phyloP scores from a whole-genome alignment of 805 yeast genomes.

The Lipomyces japonicus region DNA sequence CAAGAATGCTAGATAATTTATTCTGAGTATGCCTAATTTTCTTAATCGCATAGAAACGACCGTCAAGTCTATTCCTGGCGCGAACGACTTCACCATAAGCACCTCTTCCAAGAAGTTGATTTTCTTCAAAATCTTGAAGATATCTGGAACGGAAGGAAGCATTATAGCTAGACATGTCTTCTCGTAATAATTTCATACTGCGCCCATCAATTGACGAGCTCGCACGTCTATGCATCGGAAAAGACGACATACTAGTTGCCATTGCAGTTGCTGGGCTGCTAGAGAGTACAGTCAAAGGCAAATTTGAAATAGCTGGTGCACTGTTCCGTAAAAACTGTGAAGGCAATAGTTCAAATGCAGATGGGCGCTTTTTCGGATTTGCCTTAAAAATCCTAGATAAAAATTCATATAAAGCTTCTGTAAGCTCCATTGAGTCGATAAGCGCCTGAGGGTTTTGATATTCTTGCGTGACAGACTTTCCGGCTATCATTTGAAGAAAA shows the following conservation, averaged over 20 bases:
- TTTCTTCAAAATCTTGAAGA: conserved; percentile 91
- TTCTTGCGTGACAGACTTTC: conserved; percentile 52
- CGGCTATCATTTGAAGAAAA: conserved; percentile 62
- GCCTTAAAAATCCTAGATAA: conserved; percentile 60
- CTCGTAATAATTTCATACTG: conserved; percentile 7
- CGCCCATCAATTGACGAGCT: conserved; percentile 23
- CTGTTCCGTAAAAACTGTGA: conserved; percentile 70
- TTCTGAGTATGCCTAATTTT: conserved; percentile 80
- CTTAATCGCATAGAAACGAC: conserved; percentile 90
- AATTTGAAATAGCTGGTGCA: conserved; percentile 9
- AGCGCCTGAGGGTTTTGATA: conserved; percentile 64
- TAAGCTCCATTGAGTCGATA: conserved; percentile 46
- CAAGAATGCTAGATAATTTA: conserved; percentile 72
- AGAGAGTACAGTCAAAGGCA: background rate
- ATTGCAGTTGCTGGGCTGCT: background rate
- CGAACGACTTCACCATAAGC: conserved; percentile 99
- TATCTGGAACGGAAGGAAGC: conserved; percentile 56
- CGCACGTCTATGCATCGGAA: conserved; percentile 2
- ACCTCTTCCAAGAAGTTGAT: conserved; percentile 85
- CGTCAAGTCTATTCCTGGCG: conserved; percentile 88
- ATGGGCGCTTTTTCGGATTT: conserved; percentile 67
- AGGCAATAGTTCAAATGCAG: conserved; percentile 81
- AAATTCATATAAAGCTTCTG: conserved; percentile 62
- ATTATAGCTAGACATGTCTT: conserved; percentile 3
- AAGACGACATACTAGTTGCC: background rate